Evolutionary conservation across 163 green algal species (phyloP).

Genomic region (Scenedesmus sp.): DNA sequence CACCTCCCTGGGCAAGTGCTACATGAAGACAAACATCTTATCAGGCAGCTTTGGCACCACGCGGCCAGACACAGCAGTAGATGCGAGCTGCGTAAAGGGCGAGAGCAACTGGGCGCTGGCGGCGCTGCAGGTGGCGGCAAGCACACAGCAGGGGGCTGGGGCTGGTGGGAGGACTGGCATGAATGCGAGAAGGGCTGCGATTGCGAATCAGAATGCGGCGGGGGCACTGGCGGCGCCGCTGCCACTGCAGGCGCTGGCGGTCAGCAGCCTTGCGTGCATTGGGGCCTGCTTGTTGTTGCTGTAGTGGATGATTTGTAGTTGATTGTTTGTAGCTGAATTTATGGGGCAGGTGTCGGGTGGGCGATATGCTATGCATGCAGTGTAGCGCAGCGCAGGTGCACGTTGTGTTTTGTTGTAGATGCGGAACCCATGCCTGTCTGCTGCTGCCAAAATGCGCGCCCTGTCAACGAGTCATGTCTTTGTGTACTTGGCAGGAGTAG

Average conservation of each 20-base stretch:
- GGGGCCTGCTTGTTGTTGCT: not conserved
- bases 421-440: not conserved
- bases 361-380: not conserved
- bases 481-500: too few species aligned
- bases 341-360: not conserved
- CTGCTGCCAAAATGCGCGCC: too few species aligned
- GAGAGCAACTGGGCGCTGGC: constrained; percentile 34
- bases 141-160: not conserved
- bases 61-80: not conserved
- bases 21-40: constrained; percentile 53
- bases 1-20: constrained; percentile 41
- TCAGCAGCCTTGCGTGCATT: not conserved
- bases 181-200: not conserved
- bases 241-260: not conserved
- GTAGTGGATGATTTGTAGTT: not conserved
- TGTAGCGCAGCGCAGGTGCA: too few species aligned
- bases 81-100: constrained; percentile 50
- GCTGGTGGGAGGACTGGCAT: not conserved
- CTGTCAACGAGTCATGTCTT: too few species aligned
- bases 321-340: not conserved
- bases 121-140: constrained; percentile 41
- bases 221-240: not conserved
- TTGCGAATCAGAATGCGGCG: not conserved
- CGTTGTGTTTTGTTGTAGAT: not conserved
- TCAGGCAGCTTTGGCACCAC: constrained; percentile 45